Evolutionary conservation across 306 rosid genomes (phyloP).

Genomic region (Ammopiptanthus mongolicus): DNA sequence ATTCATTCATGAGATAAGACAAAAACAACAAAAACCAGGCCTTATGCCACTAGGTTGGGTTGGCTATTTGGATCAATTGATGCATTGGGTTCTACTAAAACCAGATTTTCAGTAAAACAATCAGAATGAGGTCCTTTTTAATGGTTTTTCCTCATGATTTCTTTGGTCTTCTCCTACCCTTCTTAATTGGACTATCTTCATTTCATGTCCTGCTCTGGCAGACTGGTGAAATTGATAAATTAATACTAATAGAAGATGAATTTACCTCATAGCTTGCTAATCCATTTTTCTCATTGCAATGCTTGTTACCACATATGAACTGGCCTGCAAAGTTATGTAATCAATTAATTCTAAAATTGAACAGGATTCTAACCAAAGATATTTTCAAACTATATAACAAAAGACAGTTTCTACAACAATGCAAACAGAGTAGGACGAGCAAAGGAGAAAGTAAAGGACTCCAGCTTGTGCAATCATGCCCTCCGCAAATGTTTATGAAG

Average conservation of each 20-base stretch:
- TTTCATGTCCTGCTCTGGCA: background rate
- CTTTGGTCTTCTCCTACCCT: background rate
- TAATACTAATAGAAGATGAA: background rate
- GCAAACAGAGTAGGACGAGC: slow-evolving; percentile 3
- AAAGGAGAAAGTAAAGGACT: background rate
- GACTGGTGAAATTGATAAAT: slow-evolving; percentile 4
- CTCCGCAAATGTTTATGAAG: background rate
- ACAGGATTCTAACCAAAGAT: background rate
- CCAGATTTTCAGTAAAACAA: background rate
- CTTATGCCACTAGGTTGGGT: background rate
- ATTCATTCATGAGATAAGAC: slow-evolving; percentile 3
- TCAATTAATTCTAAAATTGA: slow-evolving; percentile 23
- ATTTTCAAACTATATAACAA: background rate
- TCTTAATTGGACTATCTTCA: background rate
- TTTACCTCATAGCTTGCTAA: slow-evolving; percentile 87
- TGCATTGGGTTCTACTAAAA: background rate
- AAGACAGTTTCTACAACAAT: background rate
- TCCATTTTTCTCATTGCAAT: slow-evolving; percentile 65
- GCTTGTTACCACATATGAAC: slow-evolving; percentile 80
- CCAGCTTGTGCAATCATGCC: background rate
- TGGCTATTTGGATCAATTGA: background rate
- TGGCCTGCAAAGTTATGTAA: slow-evolving; percentile 64
- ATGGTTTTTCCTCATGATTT: background rate
- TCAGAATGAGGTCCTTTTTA: background rate
- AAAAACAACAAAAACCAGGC: background rate